These are phyloP conservation scores for Orbilia ellipsospora DNA, from an alignment of 2,329 filamentous ascomycete species.

Conservation along the genomic window DNA sequence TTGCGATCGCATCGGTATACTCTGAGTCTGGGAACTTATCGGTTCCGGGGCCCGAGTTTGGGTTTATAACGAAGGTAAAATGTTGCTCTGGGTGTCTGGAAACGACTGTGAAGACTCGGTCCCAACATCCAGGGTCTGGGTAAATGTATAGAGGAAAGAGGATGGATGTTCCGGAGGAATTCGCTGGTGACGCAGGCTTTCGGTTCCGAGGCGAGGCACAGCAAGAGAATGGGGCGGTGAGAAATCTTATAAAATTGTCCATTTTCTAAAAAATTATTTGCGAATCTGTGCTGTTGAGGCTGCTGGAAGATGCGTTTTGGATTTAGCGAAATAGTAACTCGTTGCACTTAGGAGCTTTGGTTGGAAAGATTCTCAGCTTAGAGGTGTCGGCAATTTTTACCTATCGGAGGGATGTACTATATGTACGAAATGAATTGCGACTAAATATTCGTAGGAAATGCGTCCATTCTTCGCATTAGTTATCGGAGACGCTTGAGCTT, in stretches of 20 bases:
- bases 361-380: too few relatives aligned
- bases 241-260: constrained; percentile 17
- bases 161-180: constrained; percentile 55
- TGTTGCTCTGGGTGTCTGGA: constrained; percentile 57
- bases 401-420: too few relatives aligned
- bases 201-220: constrained; percentile 66
- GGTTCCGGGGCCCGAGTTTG: constrained; percentile 60
- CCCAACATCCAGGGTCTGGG: constrained; percentile 56
- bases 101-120: constrained; percentile 56
- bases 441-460: too few relatives aligned
- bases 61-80: constrained; percentile 60
- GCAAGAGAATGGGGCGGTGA: constrained; percentile 35
- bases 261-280: constrained; percentile 1
- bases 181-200: constrained; percentile 60
- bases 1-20: constrained; percentile 61
- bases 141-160: constrained; percentile 59
- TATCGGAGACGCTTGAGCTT: too few relatives aligned
- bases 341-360: too few relatives aligned
- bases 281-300: not conserved
- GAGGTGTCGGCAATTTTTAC: too few relatives aligned
- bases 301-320: too few relatives aligned
- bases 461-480: too few relatives aligned
- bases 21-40: constrained; percentile 60
- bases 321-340: too few relatives aligned
- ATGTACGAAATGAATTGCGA: too few relatives aligned